Percentiles rank a stretch among this genome's conserved stretches.
These are phyloP conservation scores for Pseudohalonectria lignicola DNA, from an alignment of 2,329 filamentous ascomycete genomes.

Conservation along the genomic window DNA sequence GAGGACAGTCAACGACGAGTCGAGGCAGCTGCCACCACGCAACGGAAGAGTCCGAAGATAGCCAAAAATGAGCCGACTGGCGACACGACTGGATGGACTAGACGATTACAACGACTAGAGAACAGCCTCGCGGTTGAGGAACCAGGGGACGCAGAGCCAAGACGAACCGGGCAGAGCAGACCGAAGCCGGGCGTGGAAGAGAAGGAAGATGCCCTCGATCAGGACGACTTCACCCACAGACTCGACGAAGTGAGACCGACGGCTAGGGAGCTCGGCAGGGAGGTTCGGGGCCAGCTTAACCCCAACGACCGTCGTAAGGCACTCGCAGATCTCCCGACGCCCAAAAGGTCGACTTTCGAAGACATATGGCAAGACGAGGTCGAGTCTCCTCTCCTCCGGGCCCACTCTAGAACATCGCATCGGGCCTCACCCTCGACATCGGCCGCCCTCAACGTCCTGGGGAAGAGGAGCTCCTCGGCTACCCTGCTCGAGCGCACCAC, in stretches of 20 bases:
- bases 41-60: background rate
- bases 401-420: too few relatives aligned
- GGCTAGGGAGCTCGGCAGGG: background rate
- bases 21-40: background rate
- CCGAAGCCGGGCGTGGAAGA: background rate
- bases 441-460: too few relatives aligned
- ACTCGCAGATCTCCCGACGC: too few relatives aligned
- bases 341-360: too few relatives aligned
- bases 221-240: conserved; percentile 9
- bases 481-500: too few relatives aligned
- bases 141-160: background rate
- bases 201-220: conserved; percentile 7
- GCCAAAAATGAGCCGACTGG: background rate
- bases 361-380: too few relatives aligned
- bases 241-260: background rate
- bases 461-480: too few relatives aligned
- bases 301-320: background rate
- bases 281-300: background rate
- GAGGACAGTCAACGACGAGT: background rate
- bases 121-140: background rate
- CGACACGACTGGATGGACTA: background rate
- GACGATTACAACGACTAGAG: background rate
- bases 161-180: background rate
- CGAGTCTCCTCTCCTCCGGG: too few relatives aligned
- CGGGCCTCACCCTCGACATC: too few relatives aligned